Evolutionary conservation across 1,284 basidiomycete species (phyloP).

Genomic region (Microstroma glucosiphilum): DNA sequence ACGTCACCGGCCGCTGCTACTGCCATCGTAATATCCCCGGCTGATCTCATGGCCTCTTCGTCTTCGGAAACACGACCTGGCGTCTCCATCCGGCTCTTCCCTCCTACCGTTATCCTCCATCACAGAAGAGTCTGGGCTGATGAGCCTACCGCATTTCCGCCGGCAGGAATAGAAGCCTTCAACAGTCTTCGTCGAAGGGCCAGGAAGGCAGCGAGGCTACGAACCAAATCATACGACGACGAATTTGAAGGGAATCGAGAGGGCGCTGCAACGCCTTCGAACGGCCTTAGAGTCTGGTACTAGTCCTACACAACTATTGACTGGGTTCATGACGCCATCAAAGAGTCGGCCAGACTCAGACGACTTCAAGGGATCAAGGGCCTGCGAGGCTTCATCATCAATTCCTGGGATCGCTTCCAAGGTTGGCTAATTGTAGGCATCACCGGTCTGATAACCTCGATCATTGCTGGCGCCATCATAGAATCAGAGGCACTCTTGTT

Average conservation of each 20-base stretch:
- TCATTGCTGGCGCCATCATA: conserved; percentile 76
- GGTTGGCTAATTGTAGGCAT: conserved; percentile 82
- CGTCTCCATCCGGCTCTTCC: no score
- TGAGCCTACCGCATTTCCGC: no score
- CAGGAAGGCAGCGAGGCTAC: neutral
- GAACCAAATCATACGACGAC: neutral
- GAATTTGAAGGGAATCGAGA: neutral
- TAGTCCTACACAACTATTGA: conserved; percentile 46
- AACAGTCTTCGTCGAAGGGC: neutral
- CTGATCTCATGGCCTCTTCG: no score
- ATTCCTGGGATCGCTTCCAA: conserved; percentile 71
- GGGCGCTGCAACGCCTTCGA: conserved; percentile 7
- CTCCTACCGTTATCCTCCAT: no score
- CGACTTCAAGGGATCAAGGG: conserved; percentile 44
- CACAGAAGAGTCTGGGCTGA: no score
- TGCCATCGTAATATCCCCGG: no score
- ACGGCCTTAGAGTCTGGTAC: conserved; percentile 41
- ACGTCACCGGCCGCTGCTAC: no score
- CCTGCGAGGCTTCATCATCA: conserved; percentile 64
- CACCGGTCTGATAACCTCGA: conserved; percentile 44
- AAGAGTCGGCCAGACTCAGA: conserved; percentile 49
- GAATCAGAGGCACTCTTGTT: conserved; percentile 86
- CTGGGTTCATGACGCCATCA: conserved; percentile 53
- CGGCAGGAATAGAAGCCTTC: neutral
- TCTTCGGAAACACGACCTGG: no score